Evolutionary conservation across 352 stramenopile genomes (phyloP).

Genomic region (Chrysophaeum taylorii): DNA sequence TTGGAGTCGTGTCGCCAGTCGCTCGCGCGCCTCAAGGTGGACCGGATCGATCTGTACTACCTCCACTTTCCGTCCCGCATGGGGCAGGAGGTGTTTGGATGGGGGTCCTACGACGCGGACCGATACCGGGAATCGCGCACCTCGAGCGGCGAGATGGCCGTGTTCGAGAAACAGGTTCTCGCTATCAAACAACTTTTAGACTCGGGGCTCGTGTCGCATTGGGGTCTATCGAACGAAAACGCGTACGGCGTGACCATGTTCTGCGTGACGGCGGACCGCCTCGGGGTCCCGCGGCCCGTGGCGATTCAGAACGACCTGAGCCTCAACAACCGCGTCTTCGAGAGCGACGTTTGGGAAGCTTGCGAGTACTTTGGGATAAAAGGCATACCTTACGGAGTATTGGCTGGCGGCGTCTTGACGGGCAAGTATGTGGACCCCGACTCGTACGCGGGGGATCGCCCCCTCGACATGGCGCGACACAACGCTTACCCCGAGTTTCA

Average conservation of each 20-base stretch:
- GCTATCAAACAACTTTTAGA: not conserved
- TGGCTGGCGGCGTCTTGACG: not conserved
- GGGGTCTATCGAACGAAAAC: not conserved
- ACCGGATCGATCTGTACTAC: not conserved
- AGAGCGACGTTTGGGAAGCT: not conserved
- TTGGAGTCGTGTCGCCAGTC: not conserved
- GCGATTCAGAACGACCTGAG: not conserved
- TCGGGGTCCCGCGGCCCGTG: not conserved
- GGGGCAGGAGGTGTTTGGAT: not conserved
- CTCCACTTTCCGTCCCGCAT: slow-evolving; percentile 7
- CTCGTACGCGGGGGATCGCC: not conserved
- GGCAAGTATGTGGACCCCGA: not conserved
- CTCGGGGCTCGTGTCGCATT: not conserved
- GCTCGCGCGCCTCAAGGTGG: not conserved
- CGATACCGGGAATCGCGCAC: not conserved
- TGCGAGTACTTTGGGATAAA: not conserved
- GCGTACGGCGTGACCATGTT: not conserved
- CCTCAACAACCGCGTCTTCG: not conserved
- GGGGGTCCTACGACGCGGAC: not conserved
- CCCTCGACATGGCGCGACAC: not conserved
- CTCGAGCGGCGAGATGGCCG: not conserved
- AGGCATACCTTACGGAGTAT: not conserved
- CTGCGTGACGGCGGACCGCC: not conserved
- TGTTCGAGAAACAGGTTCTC: not conserved
- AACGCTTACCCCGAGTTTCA: not conserved